phyloP scores from a whole-genome alignment of 371 early-diverging fungal species.

The Capillidium rhysosporum region DNA sequence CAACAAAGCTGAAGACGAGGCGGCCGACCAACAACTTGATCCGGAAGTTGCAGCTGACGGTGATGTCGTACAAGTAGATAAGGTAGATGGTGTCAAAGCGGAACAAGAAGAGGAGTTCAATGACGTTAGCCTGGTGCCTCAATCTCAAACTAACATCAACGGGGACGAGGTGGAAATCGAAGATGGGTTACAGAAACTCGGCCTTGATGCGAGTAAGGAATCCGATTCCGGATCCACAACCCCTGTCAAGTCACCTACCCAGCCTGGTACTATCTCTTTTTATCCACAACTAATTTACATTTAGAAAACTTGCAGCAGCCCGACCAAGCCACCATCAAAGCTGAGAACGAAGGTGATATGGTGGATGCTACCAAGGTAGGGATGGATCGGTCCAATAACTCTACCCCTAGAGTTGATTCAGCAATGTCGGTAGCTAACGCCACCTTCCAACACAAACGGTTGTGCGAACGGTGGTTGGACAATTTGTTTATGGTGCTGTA shows the following conservation, averaged over 20 bases:
- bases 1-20: not conserved
- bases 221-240: no score
- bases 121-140: not conserved
- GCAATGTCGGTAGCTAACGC: not conserved
- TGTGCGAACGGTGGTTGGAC: conserved; percentile 97
- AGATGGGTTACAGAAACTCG: conserved; percentile 8
- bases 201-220: not conserved
- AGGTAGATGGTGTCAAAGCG: conserved; percentile 6
- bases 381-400: conserved; percentile 7
- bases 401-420: not conserved
- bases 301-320: no score
- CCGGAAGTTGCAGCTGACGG: conserved; percentile 19
- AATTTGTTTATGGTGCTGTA: conserved; percentile 94
- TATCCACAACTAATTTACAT: no score
- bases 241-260: no score
- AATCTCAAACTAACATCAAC: conserved; percentile 10
- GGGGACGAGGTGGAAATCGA: conserved; percentile 13
- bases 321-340: not conserved
- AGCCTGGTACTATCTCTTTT: no score
- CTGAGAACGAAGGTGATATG: conserved; percentile 10
- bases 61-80: not conserved
- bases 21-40: not conserved
- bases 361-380: conserved; percentile 8
- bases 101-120: conserved; percentile 11
- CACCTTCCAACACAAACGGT: conserved; percentile 41